phyloP scores from a whole-genome alignment of 176 grass and related monocot species.

The Rhynchospora breviuscula region DNA sequence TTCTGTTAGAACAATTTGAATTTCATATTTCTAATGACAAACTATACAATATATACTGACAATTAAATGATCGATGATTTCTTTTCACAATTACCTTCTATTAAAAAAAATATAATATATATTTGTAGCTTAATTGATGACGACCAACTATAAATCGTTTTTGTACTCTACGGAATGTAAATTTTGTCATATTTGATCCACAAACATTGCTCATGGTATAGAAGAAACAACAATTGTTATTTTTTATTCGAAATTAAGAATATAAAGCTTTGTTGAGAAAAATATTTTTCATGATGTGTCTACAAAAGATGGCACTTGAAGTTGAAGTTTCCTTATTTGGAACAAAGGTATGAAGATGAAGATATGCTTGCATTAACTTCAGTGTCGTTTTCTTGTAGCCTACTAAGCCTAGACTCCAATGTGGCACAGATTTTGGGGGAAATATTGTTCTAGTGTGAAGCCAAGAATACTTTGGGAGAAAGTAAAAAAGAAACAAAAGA shows the following conservation, averaged over 20 bases:
- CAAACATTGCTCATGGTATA: not conserved
- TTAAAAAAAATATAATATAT: not conserved
- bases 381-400: not conserved
- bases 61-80: not conserved
- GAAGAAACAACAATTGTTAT: not conserved
- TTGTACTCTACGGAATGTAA: not conserved
- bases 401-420: not conserved
- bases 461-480: slow-evolving; percentile 18
- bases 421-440: not conserved
- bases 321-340: not conserved
- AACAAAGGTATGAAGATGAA: not conserved
- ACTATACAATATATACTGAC: not conserved
- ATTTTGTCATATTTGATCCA: not conserved
- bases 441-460: not conserved
- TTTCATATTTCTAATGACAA: not conserved
- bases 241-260: not conserved
- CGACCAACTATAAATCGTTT: too few species aligned
- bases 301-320: not conserved
- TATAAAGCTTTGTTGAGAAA: not conserved
- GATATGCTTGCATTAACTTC: not conserved
- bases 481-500: slow-evolving; percentile 11
- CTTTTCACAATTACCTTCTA: not conserved
- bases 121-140: not conserved
- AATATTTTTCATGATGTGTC: too few species aligned
- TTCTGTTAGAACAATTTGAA: not conserved